These are phyloP conservation scores for Ophiosphaerella korrae DNA, from an alignment of 2,329 filamentous ascomycete genomes.

Conservation along the genomic window DNA sequence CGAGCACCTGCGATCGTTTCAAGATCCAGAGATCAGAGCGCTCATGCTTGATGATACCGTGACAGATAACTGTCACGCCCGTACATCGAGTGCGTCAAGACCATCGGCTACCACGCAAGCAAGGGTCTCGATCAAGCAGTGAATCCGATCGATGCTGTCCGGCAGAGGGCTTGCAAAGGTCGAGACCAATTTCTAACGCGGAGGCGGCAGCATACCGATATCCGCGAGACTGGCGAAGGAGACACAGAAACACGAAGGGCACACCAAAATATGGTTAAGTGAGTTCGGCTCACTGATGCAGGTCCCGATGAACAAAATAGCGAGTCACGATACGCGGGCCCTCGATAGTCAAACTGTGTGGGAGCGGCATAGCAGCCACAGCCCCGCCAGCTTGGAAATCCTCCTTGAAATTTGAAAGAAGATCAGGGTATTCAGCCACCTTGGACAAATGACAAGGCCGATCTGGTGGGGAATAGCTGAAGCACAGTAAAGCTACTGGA, in stretches of 20 bases:
- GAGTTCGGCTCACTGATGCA: constrained; percentile 13
- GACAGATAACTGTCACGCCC: constrained; percentile 15
- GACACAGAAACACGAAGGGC: constrained; percentile 16
- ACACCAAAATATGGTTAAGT: constrained; percentile 8
- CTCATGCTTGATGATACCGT: constrained; percentile 9
- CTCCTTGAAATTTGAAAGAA: constrained; percentile 34
- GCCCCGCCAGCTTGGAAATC: constrained; percentile 34
- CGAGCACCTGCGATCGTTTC: constrained; percentile 36
- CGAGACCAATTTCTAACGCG: constrained; percentile 10
- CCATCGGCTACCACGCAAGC: constrained; percentile 11
- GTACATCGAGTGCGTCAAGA: constrained; percentile 22
- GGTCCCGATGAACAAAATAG: constrained; percentile 10
- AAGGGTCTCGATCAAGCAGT: constrained; percentile 11
- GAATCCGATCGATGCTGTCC: constrained; percentile 4
- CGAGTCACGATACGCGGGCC: constrained; percentile 25
- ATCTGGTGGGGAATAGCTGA: constrained; percentile 35
- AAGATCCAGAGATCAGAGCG: constrained; percentile 10
- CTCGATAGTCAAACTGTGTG: constrained; percentile 19
- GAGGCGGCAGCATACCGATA: constrained; percentile 9
- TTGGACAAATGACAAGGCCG: constrained; percentile 44
- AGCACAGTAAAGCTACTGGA: constrained; percentile 38
- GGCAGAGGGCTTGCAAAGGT: constrained; percentile 1
- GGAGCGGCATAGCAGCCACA: constrained; percentile 22
- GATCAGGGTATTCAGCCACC: constrained; percentile 42
- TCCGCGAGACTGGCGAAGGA: constrained; percentile 12